Evolutionary conservation across 2,329 filamentous ascomycete species (phyloP).

Genomic region (Talaromyces sp.): DNA sequence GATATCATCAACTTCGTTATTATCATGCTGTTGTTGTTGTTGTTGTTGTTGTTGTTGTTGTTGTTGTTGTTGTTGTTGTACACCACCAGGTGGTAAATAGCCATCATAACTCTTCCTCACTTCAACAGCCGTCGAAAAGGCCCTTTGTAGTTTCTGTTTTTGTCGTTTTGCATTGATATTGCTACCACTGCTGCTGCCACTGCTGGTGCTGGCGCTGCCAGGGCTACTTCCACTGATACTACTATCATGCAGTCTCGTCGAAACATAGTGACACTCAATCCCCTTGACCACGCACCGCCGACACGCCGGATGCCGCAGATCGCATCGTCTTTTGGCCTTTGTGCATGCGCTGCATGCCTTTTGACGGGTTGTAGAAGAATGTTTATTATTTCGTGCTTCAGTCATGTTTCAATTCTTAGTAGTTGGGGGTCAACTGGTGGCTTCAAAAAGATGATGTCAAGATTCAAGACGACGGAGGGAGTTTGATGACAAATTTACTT

Average conservation of each 20-base stretch:
- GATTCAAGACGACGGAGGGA: not conserved
- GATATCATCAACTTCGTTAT: not conserved
- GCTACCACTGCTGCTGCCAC: not conserved
- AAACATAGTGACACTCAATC: slow-evolving; percentile 4
- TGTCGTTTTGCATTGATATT: not conserved
- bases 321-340: slow-evolving; percentile 9
- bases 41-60: too few relatives aligned
- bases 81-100: too few relatives aligned
- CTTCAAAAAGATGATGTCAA: not conserved
- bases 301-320: slow-evolving; percentile 11
- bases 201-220: not conserved
- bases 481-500: too few relatives aligned
- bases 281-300: slow-evolving; percentile 7
- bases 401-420: not conserved
- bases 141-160: not conserved
- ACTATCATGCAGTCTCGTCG: slow-evolving; percentile 8
- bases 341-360: slow-evolving; percentile 12
- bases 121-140: not conserved
- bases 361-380: slow-evolving; percentile 1
- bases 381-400: not conserved
- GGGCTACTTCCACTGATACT: not conserved
- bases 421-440: not conserved
- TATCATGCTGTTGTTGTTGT: too few relatives aligned
- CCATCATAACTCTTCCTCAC: not conserved
- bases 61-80: too few relatives aligned